phyloP scores from a whole-genome alignment of 352 stramenopile genomes.

The Pythium phragmiticola region DNA sequence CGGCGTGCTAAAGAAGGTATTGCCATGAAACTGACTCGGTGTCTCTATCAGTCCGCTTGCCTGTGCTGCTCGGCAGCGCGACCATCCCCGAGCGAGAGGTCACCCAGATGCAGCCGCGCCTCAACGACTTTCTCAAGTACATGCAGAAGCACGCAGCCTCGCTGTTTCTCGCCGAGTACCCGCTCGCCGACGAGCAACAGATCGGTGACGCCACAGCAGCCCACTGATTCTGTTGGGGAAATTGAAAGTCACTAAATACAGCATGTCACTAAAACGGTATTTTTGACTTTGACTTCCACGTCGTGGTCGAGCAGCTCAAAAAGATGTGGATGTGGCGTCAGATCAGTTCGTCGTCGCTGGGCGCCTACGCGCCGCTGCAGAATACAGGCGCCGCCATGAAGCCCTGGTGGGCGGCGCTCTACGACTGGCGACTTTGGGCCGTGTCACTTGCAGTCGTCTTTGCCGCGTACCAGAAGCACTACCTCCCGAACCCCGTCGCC shows the following conservation, averaged over 20 bases:
- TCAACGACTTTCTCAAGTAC: slow-evolving; percentile 86
- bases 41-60: slow-evolving; percentile 61
- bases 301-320: background rate
- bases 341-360: slow-evolving; percentile 1
- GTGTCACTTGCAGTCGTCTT: slow-evolving; percentile 52
- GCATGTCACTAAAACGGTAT: background rate
- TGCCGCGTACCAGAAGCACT: slow-evolving; percentile 90
- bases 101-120: slow-evolving; percentile 60
- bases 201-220: slow-evolving; percentile 35
- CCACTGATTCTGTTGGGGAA: slow-evolving; percentile 5
- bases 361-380: slow-evolving; percentile 11
- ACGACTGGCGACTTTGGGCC: slow-evolving; percentile 27
- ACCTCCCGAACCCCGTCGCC: slow-evolving; percentile 73
- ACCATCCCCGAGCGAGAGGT: slow-evolving; percentile 59
- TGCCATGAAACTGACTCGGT: background rate
- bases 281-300: background rate
- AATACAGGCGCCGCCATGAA: slow-evolving; percentile 11
- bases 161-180: slow-evolving; percentile 72
- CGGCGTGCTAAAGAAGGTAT: background rate
- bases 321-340: slow-evolving; percentile 15
- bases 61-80: slow-evolving; percentile 63
- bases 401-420: slow-evolving; percentile 25
- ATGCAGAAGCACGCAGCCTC: slow-evolving; percentile 73
- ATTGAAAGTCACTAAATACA: slow-evolving; percentile 18
- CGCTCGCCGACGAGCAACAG: slow-evolving; percentile 45